Base-by-base conservation (phyloP, 331 rosid species). In the Cydonia oblonga region DNA sequence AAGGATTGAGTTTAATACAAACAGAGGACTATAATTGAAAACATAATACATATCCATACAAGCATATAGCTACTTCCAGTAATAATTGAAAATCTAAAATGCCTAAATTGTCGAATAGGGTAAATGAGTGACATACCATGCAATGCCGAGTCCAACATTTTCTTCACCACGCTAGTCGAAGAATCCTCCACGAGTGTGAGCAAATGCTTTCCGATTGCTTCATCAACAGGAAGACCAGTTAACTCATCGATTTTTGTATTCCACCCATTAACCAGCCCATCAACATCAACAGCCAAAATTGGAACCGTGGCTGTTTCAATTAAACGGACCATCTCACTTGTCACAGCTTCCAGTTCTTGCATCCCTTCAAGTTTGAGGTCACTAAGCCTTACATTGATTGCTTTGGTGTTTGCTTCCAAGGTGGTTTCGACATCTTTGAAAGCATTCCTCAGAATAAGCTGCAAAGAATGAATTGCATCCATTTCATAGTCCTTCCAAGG, bases 391-490 rank as follows among this genome's bases (percentile, higher is more conserved):
- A 86, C 76, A 51, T 86, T 76, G 67, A 93, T 85, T 71, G 88
- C 81, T 13, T 24, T 82, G 44, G 90, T 68, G 62, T 74, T 67
- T 33, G 68, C 22, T 74, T 78, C 89, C 68, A 29, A 23, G 16
- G 60, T 64, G 10, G 60, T 64, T 40, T 70, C 87, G 5, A 64
- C 71, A 71, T 91, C 92, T 83, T 86, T 91, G 68, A 86, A 88
- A 1, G 98, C 86, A 59, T 93, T 91, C 80, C 98, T 85, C 73
- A 93, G 86, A 74, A 93, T 93, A 75, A 93, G 88, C 87, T 93
- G 98, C 84, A 93, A 84, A 10, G 98, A 93, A 82, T 93, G 98
- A 81, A 93, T 93, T 42, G 98, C 98, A 69, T 93, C 98, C 98
- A 93, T 93, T 83, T 93, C 98, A 68, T 82, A 89, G 80, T 93